phyloP scores from a whole-genome alignment of 1,139 yeast genomes.

The Kodamaea fungicola region DNA sequence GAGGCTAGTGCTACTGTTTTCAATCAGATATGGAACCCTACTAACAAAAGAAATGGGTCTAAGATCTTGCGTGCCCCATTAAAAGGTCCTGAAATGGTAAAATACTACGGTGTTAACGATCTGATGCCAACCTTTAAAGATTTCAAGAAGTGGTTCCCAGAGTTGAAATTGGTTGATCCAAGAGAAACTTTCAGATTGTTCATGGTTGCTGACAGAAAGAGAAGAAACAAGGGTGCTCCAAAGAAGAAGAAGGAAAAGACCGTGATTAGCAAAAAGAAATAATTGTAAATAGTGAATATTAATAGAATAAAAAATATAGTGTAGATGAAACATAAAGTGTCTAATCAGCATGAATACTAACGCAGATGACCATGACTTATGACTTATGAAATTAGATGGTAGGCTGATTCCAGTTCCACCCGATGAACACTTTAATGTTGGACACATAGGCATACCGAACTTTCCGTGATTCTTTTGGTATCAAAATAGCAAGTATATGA shows the following conservation, averaged over 20 bases:
- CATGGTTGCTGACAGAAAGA: conserved; percentile 66
- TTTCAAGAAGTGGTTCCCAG: conserved; percentile 55
- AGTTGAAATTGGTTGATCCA: conserved; percentile 63
- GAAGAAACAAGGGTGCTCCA: conserved; percentile 93
- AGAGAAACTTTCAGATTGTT: conserved; percentile 67
- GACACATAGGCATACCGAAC: too few species aligned
- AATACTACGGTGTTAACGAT: conserved; percentile 75
- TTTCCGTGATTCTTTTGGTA: too few species aligned
- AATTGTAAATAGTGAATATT: neutral
- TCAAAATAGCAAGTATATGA: too few species aligned
- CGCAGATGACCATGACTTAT: too few species aligned
- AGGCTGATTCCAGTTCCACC: too few species aligned
- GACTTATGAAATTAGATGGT: too few species aligned
- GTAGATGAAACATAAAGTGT: neutral
- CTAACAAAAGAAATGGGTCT: conserved; percentile 67
- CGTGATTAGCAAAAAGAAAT: neutral
- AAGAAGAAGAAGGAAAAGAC: conserved; percentile 50
- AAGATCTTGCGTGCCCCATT: conserved; percentile 70
- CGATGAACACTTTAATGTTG: too few species aligned
- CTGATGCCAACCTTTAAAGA: conserved; percentile 59
- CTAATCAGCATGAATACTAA: too few species aligned
- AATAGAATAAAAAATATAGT: neutral
- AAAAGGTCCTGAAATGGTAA: conserved; percentile 68
- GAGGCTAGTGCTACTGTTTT: conserved; percentile 60
- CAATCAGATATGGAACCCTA: conserved; percentile 57